These are phyloP conservation scores for Plasmodium chabaudi DNA, from an alignment of 169 alveolate species.

Conservation along the genomic window DNA sequence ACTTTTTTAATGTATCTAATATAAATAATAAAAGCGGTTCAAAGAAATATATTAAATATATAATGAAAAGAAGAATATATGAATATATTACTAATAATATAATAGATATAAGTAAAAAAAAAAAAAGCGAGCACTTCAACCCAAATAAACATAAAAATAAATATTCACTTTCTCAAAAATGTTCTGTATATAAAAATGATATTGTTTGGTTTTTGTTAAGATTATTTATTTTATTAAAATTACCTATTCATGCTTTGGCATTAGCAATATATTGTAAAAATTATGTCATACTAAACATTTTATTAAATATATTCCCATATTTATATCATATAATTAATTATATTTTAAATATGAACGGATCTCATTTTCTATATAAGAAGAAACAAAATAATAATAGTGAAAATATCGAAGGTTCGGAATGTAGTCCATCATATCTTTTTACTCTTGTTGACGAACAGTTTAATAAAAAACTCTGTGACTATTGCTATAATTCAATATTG, in stretches of 20 bases:
- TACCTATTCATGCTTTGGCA: constrained; percentile 75
- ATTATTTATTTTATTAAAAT: constrained; percentile 58
- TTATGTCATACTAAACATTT: constrained; percentile 55
- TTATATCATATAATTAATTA: constrained; percentile 63
- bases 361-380: constrained; percentile 44
- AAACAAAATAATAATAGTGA: constrained; percentile 10
- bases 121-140: neutral
- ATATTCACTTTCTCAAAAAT: constrained; percentile 25
- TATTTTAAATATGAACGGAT: constrained; percentile 64
- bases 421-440: neutral
- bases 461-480: constrained; percentile 63
- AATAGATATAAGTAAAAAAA: constrained; percentile 26
- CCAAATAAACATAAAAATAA: constrained; percentile 17
- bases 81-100: constrained; percentile 53
- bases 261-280: constrained; percentile 69
- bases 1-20: constrained; percentile 58
- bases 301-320: constrained; percentile 59
- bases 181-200: constrained; percentile 55
- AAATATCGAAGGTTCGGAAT: neutral
- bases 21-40: constrained; percentile 14
- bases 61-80: constrained; percentile 71
- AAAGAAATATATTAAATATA: constrained; percentile 22
- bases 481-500: constrained; percentile 50
- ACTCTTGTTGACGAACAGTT: constrained; percentile 28
- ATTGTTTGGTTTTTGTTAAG: constrained; percentile 73